Percentiles rank a stretch among this genome's conserved stretches.
These are phyloP conservation scores for Clonostachys rosea DNA, from an alignment of 2,329 filamentous ascomycete species.

Conservation along the genomic window DNA sequence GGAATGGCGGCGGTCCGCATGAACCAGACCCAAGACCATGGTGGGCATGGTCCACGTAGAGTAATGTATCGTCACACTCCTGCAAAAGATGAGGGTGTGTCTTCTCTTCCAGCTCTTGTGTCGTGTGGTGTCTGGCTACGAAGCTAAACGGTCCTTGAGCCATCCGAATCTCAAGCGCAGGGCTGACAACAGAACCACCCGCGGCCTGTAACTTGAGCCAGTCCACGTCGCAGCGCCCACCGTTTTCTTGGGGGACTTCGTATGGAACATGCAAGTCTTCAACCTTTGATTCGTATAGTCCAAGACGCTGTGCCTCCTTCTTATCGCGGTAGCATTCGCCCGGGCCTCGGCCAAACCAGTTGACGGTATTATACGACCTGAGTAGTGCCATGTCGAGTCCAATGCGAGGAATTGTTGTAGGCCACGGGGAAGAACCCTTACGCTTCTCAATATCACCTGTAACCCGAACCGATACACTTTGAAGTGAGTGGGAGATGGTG, in stretches of 20 bases:
- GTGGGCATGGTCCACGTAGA: too few relatives aligned
- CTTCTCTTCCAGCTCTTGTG: too few relatives aligned
- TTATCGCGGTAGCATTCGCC: conserved; percentile 64
- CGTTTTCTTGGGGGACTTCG: conserved; percentile 66
- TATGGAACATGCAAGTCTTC: conserved; percentile 51
- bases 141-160: too few relatives aligned
- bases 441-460: conserved; percentile 13
- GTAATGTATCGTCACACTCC: too few relatives aligned
- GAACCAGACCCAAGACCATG: too few relatives aligned
- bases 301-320: conserved; percentile 55
- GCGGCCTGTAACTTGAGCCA: conserved; percentile 26
- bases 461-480: conserved; percentile 27
- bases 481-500: conserved; percentile 45
- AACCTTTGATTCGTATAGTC: conserved; percentile 39
- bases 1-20: too few relatives aligned
- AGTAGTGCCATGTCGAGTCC: conserved; percentile 35
- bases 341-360: conserved; percentile 65
- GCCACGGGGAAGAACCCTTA: not conserved
- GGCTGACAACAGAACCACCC: too few relatives aligned
- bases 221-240: conserved; percentile 55
- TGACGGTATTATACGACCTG: conserved; percentile 7
- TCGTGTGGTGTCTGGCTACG: too few relatives aligned
- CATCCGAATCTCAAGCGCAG: too few relatives aligned
- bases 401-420: conserved; percentile 32
- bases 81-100: too few relatives aligned